Percentiles rank a stretch among this genome's conserved stretches.
These are phyloP conservation scores for Ilex asprella DNA, from an alignment of 257 asterid genomes.

Conservation along the genomic window DNA sequence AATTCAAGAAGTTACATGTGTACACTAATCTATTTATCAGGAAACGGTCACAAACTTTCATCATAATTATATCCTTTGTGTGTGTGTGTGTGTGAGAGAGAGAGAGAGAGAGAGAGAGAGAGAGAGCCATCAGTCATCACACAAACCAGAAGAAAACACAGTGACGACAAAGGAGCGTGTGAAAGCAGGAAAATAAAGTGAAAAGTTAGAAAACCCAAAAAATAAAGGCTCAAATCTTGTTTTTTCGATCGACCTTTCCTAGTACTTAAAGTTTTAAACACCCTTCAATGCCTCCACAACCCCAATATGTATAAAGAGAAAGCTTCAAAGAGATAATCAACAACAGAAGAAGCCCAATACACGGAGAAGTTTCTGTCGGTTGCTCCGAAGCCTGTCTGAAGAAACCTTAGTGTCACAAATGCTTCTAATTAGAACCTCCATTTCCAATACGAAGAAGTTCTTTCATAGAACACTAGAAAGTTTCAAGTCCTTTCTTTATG, in stretches of 20 bases:
- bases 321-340: no score
- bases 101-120: no score
- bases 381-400: no score
- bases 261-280: background rate
- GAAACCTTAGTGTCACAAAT: conserved; percentile 1
- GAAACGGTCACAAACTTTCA: conserved; percentile 9
- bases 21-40: background rate
- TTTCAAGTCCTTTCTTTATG: conserved; percentile 26
- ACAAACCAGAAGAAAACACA: background rate
- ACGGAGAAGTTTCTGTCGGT: no score
- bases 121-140: no score
- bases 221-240: conserved; percentile 4
- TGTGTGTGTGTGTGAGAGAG: background rate
- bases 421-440: conserved; percentile 21
- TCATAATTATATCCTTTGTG: background rate
- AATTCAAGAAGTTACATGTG: conserved; percentile 5
- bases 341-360: no score
- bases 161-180: conserved; percentile 19
- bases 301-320: no score
- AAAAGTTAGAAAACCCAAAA: conserved; percentile 1
- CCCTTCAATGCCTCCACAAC: background rate
- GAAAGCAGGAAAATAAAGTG: conserved; percentile 21
- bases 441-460: conserved; percentile 31
- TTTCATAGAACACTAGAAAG: conserved; percentile 23
- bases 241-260: background rate